Conservation (phyloP, 164 flowering plant species). For the Vitis vinifera region DNA sequence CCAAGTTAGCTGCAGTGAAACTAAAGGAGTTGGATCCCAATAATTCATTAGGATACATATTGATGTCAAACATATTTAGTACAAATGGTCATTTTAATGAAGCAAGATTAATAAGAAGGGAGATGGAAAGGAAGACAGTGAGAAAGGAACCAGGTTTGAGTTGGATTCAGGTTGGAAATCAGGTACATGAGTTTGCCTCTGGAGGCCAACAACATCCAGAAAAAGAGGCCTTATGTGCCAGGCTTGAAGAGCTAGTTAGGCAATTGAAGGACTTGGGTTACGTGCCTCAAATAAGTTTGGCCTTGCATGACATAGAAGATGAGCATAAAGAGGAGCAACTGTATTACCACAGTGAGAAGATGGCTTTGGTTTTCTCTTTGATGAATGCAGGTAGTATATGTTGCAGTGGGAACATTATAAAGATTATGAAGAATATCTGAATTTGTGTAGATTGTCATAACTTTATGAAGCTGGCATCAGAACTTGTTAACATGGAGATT, state of each 20-base stretch:
- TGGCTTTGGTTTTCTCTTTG: slow-evolving; percentile 65
- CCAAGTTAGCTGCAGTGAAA: slow-evolving; percentile 49
- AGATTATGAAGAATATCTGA: slow-evolving; percentile 71
- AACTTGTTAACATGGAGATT: slow-evolving; percentile 52
- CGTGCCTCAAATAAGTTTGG: slow-evolving; percentile 59
- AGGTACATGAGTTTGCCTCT: slow-evolving; percentile 72
- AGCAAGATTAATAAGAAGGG: slow-evolving; percentile 51
- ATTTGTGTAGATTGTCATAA: slow-evolving; percentile 79
- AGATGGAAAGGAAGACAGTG: slow-evolving; percentile 52
- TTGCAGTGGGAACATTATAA: slow-evolving; percentile 23
- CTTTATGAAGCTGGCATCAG: slow-evolving; percentile 71
- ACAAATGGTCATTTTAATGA: slow-evolving; percentile 41
- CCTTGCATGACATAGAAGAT: slow-evolving; percentile 62
- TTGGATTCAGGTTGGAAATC: slow-evolving; percentile 66
- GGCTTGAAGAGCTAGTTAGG: slow-evolving; percentile 40
- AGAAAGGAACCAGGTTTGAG: slow-evolving; percentile 83
- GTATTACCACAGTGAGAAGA: slow-evolving; percentile 75
- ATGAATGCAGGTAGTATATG: slow-evolving; percentile 28
- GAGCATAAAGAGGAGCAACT: slow-evolving; percentile 71
- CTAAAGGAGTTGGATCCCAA: slow-evolving; percentile 61
- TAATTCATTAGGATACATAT: slow-evolving; percentile 61
- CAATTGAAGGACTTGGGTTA: slow-evolving; percentile 59
- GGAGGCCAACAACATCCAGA: slow-evolving; percentile 59
- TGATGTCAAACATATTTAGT: slow-evolving; percentile 64
- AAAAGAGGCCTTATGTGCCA: slow-evolving; percentile 31